Evolutionary conservation across 1,139 yeast genomes (phyloP).

Genomic region (Saccharomyces hybrid): DNA sequence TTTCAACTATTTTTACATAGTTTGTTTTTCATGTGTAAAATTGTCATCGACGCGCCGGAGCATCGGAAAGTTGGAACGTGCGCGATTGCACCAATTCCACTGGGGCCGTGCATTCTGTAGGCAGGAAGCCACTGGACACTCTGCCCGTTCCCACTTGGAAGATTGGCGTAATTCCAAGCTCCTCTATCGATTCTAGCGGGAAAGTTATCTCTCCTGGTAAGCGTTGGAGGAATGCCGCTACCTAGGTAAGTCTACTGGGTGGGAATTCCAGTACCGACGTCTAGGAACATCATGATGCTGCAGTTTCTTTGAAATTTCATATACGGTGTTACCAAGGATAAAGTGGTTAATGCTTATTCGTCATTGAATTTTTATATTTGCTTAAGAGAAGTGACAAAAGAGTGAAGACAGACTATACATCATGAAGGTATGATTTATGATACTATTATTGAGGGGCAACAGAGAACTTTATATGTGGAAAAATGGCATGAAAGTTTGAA

Average conservation of each 20-base stretch:
- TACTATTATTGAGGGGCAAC: neutral
- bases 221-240: neutral
- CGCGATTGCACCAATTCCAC: too few relatives aligned
- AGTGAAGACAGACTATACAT: slow-evolving; percentile 1
- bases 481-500: neutral
- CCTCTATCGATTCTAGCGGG: neutral
- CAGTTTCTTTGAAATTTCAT: neutral
- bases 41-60: neutral
- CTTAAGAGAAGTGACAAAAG: neutral
- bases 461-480: neutral
- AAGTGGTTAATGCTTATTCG: neutral
- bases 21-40: neutral
- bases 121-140: neutral
- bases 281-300: neutral
- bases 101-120: neutral
- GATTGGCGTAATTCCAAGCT: neutral
- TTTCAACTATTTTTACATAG: neutral
- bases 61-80: neutral
- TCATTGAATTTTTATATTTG: neutral
- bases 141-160: neutral
- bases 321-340: neutral
- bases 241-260: neutral
- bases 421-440: neutral
- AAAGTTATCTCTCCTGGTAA: neutral
- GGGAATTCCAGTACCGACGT: neutral